Evolutionary conservation across 2,329 filamentous ascomycete species (phyloP), one percentile per base, ranked within the genome.

Genomic region (Botrytis medusae): DNA sequence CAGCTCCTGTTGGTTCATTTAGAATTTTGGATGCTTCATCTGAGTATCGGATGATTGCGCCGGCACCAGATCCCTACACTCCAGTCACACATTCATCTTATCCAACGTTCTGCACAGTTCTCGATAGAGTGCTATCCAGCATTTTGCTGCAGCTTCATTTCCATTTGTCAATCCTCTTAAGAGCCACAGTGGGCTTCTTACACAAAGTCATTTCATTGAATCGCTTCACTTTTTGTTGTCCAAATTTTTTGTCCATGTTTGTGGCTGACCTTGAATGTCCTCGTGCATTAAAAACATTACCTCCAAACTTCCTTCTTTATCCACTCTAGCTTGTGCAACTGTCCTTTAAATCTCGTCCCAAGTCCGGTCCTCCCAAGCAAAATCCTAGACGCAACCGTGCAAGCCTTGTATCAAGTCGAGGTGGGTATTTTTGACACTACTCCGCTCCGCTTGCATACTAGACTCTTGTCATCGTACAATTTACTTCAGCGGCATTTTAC

Each of bases 11-110:
- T 77, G 76, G 76, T 72, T 71, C 72, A 72, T 75, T 75, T 59
- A 18, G 51, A 57, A 57, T 57, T 32, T 57, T 29, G 75, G 74
- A 72, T 79, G 77, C 77, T 77, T 78, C 76, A 76, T 79, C 76
- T 77, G 74, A 77, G 76, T 75, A 79, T 80, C 79, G 79, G 78
- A 80, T 79, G 78, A 80, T 77, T 78, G 75, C 78, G 76, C 77
- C 78, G 77, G 77, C 75, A 79, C 67, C 73, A 76, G 72, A 74
- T 72, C 73, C 74, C 74, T 75, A 70, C 69, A 76, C 73, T 75
- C 78, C 73, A 77, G 78, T 79, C 77, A 73, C 76, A 79, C 77
- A 72, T 72, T 78, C 78, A 78, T 78, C 77, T 77, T 80, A 78
- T 72, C 76, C 77, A 78, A 72, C 75, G 61, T 75, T 73, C 76